Conservation (phyloP, 352 stramenopile genomes). For the Albugo candida region DNA sequence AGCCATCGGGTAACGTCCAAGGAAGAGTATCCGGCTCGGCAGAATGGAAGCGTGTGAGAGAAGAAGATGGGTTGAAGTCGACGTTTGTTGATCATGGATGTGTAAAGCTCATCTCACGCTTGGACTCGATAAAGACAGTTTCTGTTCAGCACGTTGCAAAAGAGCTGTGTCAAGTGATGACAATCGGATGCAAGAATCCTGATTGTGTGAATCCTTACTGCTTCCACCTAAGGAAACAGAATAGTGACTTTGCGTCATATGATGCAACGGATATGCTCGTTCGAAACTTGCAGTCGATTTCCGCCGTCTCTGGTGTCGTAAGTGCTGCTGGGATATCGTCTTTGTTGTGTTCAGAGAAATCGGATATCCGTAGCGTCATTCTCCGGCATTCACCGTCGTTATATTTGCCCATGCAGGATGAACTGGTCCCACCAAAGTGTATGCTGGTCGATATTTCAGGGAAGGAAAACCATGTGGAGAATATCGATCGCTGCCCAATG, state of each 20-base stretch:
- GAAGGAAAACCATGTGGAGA: slow-evolving; percentile 17
- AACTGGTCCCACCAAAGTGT: slow-evolving; percentile 1
- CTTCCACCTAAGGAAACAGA: neutral
- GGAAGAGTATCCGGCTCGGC: slow-evolving; percentile 56
- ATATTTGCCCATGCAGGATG: slow-evolving; percentile 47
- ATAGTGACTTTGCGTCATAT: neutral
- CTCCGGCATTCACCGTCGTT: slow-evolving; percentile 16
- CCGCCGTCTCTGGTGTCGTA: slow-evolving; percentile 17
- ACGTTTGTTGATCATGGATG: too few species aligned
- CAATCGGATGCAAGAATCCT: slow-evolving; percentile 18
- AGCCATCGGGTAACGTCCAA: slow-evolving; percentile 26
- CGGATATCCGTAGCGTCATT: slow-evolving; percentile 22
- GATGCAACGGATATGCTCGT: slow-evolving; percentile 27
- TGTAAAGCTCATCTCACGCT: too few species aligned
- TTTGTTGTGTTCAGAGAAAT: slow-evolving; percentile 15
- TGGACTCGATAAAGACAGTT: neutral
- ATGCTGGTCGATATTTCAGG: slow-evolving; percentile 35
- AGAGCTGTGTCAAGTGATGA: slow-evolving; percentile 22
- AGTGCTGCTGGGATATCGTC: slow-evolving; percentile 16
- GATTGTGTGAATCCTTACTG: slow-evolving; percentile 28
- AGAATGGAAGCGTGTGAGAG: slow-evolving; percentile 54
- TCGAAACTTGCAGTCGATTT: slow-evolving; percentile 22
- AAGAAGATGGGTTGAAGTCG: slow-evolving; percentile 29
- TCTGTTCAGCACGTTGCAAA: slow-evolving; percentile 16
- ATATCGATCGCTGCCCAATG: slow-evolving; percentile 13